These are phyloP conservation scores for Aspergillus ellipticus DNA, from an alignment of 495 filamentous ascomycete species.

Conservation along the genomic window DNA sequence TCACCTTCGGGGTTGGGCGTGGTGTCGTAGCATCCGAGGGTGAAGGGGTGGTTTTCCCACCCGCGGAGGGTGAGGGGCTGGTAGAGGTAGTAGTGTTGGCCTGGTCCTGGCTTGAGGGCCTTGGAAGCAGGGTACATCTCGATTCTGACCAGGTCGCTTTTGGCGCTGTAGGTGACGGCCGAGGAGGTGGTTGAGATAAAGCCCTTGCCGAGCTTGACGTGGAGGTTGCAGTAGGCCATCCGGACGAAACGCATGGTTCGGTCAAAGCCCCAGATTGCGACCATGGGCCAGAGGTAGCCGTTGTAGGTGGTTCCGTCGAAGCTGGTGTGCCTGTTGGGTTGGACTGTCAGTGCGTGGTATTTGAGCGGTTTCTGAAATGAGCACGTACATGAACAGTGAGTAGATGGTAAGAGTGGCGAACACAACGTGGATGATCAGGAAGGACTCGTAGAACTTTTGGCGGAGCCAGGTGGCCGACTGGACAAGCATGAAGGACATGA, in stretches of 20 bases:
- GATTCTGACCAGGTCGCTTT: slow-evolving; percentile 35
- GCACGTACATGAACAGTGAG: too few relatives aligned
- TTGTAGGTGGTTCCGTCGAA: slow-evolving; percentile 32
- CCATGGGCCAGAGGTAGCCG: slow-evolving; percentile 34
- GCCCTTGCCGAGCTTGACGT: slow-evolving; percentile 1
- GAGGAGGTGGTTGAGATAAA: slow-evolving; percentile 13
- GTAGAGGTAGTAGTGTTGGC: slow-evolving; percentile 44
- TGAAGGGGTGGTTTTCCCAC: slow-evolving; percentile 52
- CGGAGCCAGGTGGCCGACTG: slow-evolving; percentile 37
- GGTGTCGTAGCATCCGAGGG: slow-evolving; percentile 28
- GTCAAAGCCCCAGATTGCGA: slow-evolving; percentile 42
- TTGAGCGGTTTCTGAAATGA: too few relatives aligned
- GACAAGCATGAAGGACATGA: slow-evolving; percentile 33
- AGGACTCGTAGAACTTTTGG: slow-evolving; percentile 39
- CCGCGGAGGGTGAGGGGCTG: slow-evolving; percentile 25
- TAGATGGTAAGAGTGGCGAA: slow-evolving; percentile 34
- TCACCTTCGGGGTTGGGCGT: not conserved
- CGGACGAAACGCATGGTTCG: slow-evolving; percentile 36
- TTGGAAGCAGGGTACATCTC: slow-evolving; percentile 20
- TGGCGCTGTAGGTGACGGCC: slow-evolving; percentile 28
- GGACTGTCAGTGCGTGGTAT: not conserved
- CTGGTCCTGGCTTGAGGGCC: slow-evolving; percentile 32
- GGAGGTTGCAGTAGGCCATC: slow-evolving; percentile 34
- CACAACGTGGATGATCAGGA: slow-evolving; percentile 42
- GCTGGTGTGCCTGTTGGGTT: slow-evolving; percentile 28